phyloP scores from a whole-genome alignment of 2,329 filamentous ascomycete genomes.

The Microsporum canis region DNA sequence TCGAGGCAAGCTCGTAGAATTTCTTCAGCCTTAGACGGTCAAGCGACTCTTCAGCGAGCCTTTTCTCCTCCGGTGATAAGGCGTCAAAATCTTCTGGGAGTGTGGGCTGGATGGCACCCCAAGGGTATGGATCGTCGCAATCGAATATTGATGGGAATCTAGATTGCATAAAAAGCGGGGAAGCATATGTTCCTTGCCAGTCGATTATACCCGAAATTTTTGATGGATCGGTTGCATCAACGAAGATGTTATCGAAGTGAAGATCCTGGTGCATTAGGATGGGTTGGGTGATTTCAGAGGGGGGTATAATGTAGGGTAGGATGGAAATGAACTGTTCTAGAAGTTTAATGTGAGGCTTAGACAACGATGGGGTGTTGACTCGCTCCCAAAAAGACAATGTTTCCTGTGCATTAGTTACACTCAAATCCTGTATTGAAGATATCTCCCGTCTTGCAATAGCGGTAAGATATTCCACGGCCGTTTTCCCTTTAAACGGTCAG shows the following conservation, averaged over 20 bases:
- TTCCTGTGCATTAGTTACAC: background rate
- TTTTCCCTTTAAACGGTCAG: background rate
- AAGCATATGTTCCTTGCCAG: background rate
- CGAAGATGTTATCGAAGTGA: background rate
- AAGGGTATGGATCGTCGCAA: slow-evolving; percentile 18
- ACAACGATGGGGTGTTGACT: background rate
- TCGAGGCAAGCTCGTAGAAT: slow-evolving; percentile 19
- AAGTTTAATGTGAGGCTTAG: background rate
- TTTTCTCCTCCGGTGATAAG: slow-evolving; percentile 14
- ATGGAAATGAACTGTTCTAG: background rate
- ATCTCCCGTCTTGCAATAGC: background rate
- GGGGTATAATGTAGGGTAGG: background rate
- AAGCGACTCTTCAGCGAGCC: slow-evolving; percentile 8
- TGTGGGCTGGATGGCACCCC: slow-evolving; percentile 16
- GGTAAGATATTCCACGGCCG: background rate
- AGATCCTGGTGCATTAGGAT: background rate
- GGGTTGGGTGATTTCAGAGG: background rate
- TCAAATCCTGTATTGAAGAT: background rate
- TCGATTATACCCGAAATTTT: background rate
- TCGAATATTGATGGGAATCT: slow-evolving; percentile 18
- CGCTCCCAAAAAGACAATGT: background rate
- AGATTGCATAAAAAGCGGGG: background rate
- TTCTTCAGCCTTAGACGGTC: slow-evolving; percentile 16
- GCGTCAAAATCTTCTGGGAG: slow-evolving; percentile 13
- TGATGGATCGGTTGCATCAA: background rate